These are phyloP conservation scores for Nicotiana attenuata DNA, from an alignment of 257 asterid genomes.

Conservation along the genomic window DNA sequence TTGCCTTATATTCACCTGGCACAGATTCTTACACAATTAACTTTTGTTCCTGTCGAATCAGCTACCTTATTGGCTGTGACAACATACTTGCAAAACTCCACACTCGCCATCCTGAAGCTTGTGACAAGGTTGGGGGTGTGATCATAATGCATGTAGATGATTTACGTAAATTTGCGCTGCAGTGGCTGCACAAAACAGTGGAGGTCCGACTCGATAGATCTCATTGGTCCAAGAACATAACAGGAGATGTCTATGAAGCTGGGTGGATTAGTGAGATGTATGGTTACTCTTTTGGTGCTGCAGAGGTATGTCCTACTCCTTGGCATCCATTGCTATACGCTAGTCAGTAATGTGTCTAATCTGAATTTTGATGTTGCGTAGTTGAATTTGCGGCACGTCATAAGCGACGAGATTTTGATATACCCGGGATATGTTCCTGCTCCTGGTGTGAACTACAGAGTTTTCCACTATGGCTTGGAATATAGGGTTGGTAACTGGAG, in stretches of 20 bases:
- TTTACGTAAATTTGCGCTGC: constrained; percentile 67
- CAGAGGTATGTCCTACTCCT: constrained; percentile 57
- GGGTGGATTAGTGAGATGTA: constrained; percentile 99
- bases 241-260: constrained; percentile 90
- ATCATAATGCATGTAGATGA: constrained; percentile 81
- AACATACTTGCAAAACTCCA: constrained; percentile 86
- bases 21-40: background rate
- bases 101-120: constrained; percentile 76
- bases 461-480: constrained; percentile 86
- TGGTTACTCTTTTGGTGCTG: constrained; percentile 97
- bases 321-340: background rate
- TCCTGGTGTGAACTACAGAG: constrained; percentile 68
- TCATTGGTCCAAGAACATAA: constrained; percentile 80
- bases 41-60: constrained; percentile 21
- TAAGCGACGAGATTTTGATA: constrained; percentile 67
- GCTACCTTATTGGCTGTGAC: constrained; percentile 95
- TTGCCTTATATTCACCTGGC: background rate
- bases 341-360: background rate
- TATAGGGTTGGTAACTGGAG: constrained; percentile 82
- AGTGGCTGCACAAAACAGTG: constrained; percentile 95
- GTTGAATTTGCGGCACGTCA: constrained; percentile 71
- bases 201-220: constrained; percentile 86
- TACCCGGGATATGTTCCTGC: constrained; percentile 85
- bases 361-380: constrained; percentile 18
- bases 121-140: constrained; percentile 97